Evolutionary conservation across 495 filamentous ascomycete genomes (phyloP).

Genomic region (Neurospora sp.): DNA sequence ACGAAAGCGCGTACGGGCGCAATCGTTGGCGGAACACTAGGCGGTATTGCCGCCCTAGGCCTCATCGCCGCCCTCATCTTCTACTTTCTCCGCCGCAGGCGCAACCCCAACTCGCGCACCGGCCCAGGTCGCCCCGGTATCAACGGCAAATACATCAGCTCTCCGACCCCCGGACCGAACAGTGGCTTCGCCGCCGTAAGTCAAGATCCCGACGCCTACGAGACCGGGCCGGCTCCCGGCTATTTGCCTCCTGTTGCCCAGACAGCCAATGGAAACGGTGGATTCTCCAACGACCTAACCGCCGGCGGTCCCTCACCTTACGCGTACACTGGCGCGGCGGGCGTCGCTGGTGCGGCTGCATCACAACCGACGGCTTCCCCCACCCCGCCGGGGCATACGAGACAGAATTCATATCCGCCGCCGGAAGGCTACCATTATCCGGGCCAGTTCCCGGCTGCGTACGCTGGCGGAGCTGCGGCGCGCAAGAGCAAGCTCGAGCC

Average conservation of each 20-base stretch:
- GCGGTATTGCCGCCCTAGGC: constrained; percentile 26
- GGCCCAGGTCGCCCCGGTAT: constrained; percentile 19
- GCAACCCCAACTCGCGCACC: constrained; percentile 24
- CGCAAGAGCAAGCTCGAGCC: constrained; percentile 9
- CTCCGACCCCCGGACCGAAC: constrained; percentile 10
- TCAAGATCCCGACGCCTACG: constrained; percentile 19
- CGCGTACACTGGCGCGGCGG: constrained; percentile 8
- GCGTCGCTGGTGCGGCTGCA: background rate
- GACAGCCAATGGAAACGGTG: background rate
- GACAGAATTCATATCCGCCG: constrained; percentile 16
- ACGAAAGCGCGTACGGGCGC: constrained; percentile 24
- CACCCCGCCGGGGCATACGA: background rate
- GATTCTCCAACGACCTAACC: constrained; percentile 13
- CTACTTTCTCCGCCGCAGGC: constrained; percentile 24
- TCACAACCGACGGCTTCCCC: background rate
- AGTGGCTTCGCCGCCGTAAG: constrained; percentile 17
- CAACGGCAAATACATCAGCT: constrained; percentile 23
- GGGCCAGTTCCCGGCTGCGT: constrained; percentile 12
- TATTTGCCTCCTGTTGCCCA: constrained; percentile 7
- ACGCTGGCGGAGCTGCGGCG: constrained; percentile 8
- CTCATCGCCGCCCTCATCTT: constrained; percentile 19
- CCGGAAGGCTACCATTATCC: constrained; percentile 9
- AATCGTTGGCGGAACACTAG: constrained; percentile 36
- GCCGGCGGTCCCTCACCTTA: constrained; percentile 13
- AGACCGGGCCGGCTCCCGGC: constrained; percentile 12